Evolutionary conservation across 2,329 filamentous ascomycete genomes (phyloP).

Genomic region (Lachnellula willkommii): DNA sequence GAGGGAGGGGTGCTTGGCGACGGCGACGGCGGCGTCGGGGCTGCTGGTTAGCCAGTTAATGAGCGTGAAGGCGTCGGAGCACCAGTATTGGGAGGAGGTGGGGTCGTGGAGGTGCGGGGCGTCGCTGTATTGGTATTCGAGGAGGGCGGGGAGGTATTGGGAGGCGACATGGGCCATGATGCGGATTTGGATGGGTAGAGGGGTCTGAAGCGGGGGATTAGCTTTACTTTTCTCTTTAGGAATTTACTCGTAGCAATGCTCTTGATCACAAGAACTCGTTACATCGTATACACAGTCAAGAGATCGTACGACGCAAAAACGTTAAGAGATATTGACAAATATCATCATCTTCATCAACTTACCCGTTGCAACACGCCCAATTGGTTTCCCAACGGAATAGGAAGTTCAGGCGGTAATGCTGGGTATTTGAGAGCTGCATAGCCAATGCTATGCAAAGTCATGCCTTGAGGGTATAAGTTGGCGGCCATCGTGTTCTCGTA

Average conservation of each 20-base stretch:
- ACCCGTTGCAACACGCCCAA: not conserved
- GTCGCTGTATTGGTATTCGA: conserved; percentile 21
- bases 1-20: conserved; percentile 16
- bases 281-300: not conserved
- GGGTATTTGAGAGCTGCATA: conserved; percentile 23
- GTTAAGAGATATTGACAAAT: no score
- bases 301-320: not conserved
- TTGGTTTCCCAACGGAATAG: not conserved
- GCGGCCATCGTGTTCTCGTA: conserved; percentile 14
- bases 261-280: not conserved
- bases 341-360: not conserved
- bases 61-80: conserved; percentile 17
- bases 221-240: not conserved
- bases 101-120: conserved; percentile 17
- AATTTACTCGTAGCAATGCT: not conserved
- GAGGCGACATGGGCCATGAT: conserved; percentile 22
- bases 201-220: not conserved
- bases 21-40: conserved; percentile 21
- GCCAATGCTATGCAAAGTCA: conserved; percentile 18
- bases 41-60: conserved; percentile 20
- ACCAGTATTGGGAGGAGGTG: conserved; percentile 20
- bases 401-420: conserved; percentile 1
- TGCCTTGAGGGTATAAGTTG: conserved; percentile 16
- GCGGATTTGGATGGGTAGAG: conserved; percentile 10
- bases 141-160: conserved; percentile 21